These are phyloP conservation scores for Zarea fungicola DNA, from an alignment of 2,329 filamentous ascomycete species.

Conservation along the genomic window DNA sequence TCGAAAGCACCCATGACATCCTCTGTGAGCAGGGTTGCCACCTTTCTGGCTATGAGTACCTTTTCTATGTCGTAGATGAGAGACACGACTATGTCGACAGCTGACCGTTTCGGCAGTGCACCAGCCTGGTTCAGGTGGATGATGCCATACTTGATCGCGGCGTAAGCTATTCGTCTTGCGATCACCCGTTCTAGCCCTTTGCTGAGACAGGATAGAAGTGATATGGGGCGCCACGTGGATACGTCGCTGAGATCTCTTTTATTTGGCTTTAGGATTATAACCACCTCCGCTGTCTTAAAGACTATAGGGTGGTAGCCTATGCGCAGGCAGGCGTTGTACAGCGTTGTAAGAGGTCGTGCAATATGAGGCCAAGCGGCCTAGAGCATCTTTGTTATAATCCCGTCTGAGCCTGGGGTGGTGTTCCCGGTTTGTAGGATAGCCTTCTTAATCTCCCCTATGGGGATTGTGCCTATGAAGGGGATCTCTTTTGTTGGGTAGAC, in stretches of 20 bases:
- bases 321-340: constrained; percentile 9
- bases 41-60: constrained; percentile 11
- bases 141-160: constrained; percentile 17
- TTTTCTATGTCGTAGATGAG: constrained; percentile 19
- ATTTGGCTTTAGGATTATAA: constrained; percentile 22
- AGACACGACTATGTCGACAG: constrained; percentile 16
- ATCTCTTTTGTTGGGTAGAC: neutral
- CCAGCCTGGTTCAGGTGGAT: constrained; percentile 18
- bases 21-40: constrained; percentile 8
- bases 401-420: constrained; percentile 1
- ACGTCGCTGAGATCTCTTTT: constrained; percentile 17
- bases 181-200: constrained; percentile 24
- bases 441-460: neutral
- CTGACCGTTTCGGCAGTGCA: constrained; percentile 20
- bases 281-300: constrained; percentile 19
- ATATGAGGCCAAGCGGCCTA: constrained; percentile 3
- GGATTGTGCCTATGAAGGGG: neutral
- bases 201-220: constrained; percentile 22
- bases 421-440: constrained; percentile 5
- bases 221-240: constrained; percentile 21
- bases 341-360: neutral
- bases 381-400: constrained; percentile 8
- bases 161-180: constrained; percentile 18
- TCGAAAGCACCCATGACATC: constrained; percentile 12
- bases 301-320: constrained; percentile 18